Evolutionary conservation across 305 asterid genomes (phyloP).

Genomic region (Fraxinus greggii): DNA sequence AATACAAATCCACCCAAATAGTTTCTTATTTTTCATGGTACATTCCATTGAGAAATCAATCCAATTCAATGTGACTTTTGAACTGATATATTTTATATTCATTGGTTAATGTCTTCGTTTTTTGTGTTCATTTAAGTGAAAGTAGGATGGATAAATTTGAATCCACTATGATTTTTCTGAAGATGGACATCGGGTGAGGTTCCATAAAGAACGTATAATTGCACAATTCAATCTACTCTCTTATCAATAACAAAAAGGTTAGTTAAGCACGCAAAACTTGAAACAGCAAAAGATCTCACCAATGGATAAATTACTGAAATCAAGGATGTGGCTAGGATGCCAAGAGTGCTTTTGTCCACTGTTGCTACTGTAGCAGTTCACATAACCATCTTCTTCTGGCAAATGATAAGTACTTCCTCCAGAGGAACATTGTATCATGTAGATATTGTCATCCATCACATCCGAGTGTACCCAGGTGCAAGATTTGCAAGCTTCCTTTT

Average conservation of each 20-base stretch:
- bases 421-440: conserved; percentile 52
- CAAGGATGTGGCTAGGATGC: conserved; percentile 82
- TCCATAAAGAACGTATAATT: not conserved
- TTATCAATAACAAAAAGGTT: not conserved
- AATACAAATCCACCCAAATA: not conserved
- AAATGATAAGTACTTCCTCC: conserved; percentile 36
- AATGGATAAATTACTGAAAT: conserved; percentile 75
- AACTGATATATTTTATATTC: not conserved
- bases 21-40: not conserved
- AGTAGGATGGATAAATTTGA: not conserved
- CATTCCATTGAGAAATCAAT: conserved; percentile 9
- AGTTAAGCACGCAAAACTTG: conserved; percentile 19
- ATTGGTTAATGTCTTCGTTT: not conserved
- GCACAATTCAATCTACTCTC: conserved; percentile 14
- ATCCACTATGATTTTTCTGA: conserved; percentile 12
- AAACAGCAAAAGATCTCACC: conserved; percentile 52
- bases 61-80: not conserved
- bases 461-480: conserved; percentile 95
- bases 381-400: conserved; percentile 25
- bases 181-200: conserved; percentile 5
- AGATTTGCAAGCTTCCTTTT: conserved; percentile 39
- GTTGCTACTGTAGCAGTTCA: conserved; percentile 27
- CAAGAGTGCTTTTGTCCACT: conserved; percentile 42
- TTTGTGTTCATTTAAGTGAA: conserved; percentile 4
- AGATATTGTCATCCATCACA: conserved; percentile 93